Base-by-base conservation (phyloP, 768 basidiomycete species). In the Rhodotorula taiwanensis region DNA sequence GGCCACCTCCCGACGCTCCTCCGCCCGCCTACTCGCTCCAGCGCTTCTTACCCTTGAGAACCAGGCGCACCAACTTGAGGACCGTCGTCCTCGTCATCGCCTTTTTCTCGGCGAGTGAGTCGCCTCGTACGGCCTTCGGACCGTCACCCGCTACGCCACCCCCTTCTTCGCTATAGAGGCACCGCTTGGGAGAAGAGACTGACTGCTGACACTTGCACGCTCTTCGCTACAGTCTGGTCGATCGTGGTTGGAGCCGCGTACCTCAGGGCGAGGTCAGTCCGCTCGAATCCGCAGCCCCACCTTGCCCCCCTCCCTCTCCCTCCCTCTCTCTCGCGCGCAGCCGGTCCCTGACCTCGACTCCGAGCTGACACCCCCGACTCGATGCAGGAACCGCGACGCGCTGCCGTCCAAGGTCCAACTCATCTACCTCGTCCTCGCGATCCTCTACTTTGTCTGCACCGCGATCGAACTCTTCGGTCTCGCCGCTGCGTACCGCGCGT, bases 401-500 rank as follows among this genome's bases (percentile, higher is more conserved):
- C 27, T 27, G 49, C 31, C 50, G 28, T 13, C 36, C 23, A 45
- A 27, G 21, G 10, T 67, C 44, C 16, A 48, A 11, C 39, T 30
- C 11, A 27, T 68, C 45, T 64, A 63, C 55, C 34, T 68, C 51
- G 50, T 50, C n/a, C 50, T 67, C 25, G 54, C 47, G 9, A 30
- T 63, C 36, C 55, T 68, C 28, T 68, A 64, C 49, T 64, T 68
- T 23, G 11, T 51, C 47, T 56, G 48, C 48, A 18, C 45, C 23
- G 67, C 51, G n/a, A 33, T 64, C 39, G 67, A 68, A n/a, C 34
- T 36, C 3, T 61, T 66, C 47, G 67, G 67, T 13, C 36, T 64
- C 33, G 30, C 49, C n/a, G 67, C 67, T 3, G 55, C 56, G 2
- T 64, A 21, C 10, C 28, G 25, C 4, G n/a, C 47, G 14, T 48